Evolutionary conservation across 2,329 filamentous ascomycete genomes (phyloP), one percentile per base, ranked within the genome.

Genomic region (Sphaerulina musiva): DNA sequence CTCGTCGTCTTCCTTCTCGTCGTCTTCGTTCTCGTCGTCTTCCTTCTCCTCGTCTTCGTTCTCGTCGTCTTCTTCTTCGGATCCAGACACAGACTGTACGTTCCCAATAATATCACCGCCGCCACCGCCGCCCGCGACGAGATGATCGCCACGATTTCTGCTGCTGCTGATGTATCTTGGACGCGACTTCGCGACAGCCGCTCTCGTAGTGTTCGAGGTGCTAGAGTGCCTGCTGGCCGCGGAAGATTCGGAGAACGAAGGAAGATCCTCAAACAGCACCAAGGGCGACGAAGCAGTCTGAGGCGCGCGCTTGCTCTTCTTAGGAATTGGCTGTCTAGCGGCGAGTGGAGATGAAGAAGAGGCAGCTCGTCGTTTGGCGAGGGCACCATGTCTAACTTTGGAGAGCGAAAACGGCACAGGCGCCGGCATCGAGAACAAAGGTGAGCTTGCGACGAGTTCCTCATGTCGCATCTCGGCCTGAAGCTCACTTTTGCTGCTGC

Each of bases 401-500:
- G 40, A 14, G 1, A 51, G 23, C 11, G 48, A 51, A 20, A 51
- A 51, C 2, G 48, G 42, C 32, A 51, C 31, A 1, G 48, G 29
- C 9, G 6, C 48, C 11, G 41, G 41, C 34, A 14, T 14, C 29
- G 42, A 32, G 43, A 7, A 20, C 7, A 8, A n/a, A 6, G 29
- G 32, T 23, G 6, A 17, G 14, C 46, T 68, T 7, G 34, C 47
- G 17, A 47, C 36, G 14, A 23, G 32, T 43, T 59, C 57, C 39
- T 57, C 57, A n/a, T 48, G 29, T 20, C 54, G 56, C 59, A 61
- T 61, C 38, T 61, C 59, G 5, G 51, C 59, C n/a, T 61, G 56
- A 31, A 61, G 31, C 26, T 51, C 36, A n/a, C 52, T 51, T 9
- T 45, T 50, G 14, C 54, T 49, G 45, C 54, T 48, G 34, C 56